phyloP scores from a whole-genome alignment of 176 grass and related monocot species.

The Musa acuminata region DNA sequence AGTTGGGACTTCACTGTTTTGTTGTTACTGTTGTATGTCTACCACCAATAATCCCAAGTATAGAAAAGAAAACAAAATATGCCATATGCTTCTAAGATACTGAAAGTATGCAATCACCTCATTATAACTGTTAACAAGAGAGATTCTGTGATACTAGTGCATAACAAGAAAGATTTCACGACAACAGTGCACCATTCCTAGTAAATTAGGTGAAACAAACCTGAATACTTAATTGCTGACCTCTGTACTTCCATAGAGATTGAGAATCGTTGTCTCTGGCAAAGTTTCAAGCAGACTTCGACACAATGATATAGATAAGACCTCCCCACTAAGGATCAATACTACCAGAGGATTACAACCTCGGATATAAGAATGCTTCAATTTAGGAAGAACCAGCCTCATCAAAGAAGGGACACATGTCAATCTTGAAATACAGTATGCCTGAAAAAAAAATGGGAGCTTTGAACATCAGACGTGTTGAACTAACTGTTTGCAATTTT shows the following conservation, averaged over 20 bases:
- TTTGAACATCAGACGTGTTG: not conserved
- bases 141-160: no score
- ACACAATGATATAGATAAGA: conserved; percentile 54
- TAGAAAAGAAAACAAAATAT: no score
- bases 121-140: no score
- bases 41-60: no score
- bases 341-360: conserved; percentile 46
- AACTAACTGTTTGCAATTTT: not conserved
- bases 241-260: conserved; percentile 84
- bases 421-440: conserved; percentile 60
- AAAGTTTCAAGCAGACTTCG: conserved; percentile 45
- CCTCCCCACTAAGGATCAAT: conserved; percentile 76
- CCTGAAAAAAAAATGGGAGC: conserved; percentile 30
- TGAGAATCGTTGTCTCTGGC: conserved; percentile 56
- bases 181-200: not conserved
- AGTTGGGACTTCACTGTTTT: no score
- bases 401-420: conserved; percentile 77
- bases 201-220: conserved; percentile 25
- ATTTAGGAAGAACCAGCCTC: conserved; percentile 38
- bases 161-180: not conserved
- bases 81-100: no score
- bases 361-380: conserved; percentile 31
- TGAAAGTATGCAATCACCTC: no score
- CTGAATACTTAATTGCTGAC: conserved; percentile 35
- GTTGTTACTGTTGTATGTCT: no score